Base-by-base conservation (phyloP, 2,329 filamentous ascomycete species). In the Nemania bipapillata region DNA sequence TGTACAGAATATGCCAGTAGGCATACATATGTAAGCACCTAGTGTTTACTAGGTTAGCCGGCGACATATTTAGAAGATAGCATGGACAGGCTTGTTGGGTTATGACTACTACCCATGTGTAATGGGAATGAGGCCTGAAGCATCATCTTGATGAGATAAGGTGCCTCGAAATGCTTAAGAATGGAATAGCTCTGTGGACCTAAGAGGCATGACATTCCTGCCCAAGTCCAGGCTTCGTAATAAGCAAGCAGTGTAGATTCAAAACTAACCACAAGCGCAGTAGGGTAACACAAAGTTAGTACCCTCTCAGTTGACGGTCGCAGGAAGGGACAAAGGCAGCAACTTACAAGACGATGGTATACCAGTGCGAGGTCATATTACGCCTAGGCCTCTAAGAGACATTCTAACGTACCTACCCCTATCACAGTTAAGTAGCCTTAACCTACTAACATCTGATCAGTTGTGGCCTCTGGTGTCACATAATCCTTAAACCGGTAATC, bases 271-370 rank as follows among this genome's bases (percentile, higher is more conserved):
- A 12, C 17, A 40, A 40, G 17, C 17, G 37, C 32, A 6, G 32
- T 35, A 5, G 32, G 32, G 11, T 6, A 35, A 5, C 32, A 11
- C 5, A 35, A 35, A 5, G 32, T 35, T 52, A 17, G n/a, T n/a
- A n/a, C n/a, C 52, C 28, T 53, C 47, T 37, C 54, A 59, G 54
- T 20, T 24, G 3, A 26, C 1, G 17, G 32, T 42, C n/a, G n/a
- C n/a, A n/a, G n/a, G n/a, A n/a, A n/a, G n/a, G n/a, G n/a, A n/a
- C n/a, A n/a, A n/a, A n/a, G 53, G 65, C 59, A 59, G 65, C 60
- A 60, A 55, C 11, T 17, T 59, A 55, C 45, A 40, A 2, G 28
- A n/a, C n/a, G n/a, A n/a, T n/a, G n/a, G n/a, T n/a, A n/a, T n/a
- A n/a, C n/a, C n/a, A n/a, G n/a, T n/a, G n/a, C n/a, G n/a, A n/a